These are phyloP conservation scores for Trametes polyzona DNA, from an alignment of 1,284 basidiomycete genomes.

Conservation along the genomic window DNA sequence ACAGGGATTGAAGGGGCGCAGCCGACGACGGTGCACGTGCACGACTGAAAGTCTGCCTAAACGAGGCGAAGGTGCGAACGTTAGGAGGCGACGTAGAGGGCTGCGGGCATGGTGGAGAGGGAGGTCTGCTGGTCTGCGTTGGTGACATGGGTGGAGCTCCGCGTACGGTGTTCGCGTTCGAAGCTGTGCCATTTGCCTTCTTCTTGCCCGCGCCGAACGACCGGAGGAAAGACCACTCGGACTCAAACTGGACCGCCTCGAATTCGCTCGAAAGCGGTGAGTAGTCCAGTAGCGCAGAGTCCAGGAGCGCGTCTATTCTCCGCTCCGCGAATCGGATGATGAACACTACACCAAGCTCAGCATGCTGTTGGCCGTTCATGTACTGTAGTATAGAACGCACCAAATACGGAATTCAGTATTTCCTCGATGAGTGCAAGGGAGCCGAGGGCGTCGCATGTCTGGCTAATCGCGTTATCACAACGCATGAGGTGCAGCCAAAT, in stretches of 20 bases:
- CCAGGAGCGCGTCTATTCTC: conserved; percentile 86
- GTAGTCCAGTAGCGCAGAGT: conserved; percentile 85
- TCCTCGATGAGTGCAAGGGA: conserved; percentile 84
- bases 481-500: conserved; percentile 90
- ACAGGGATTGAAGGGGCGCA: conserved; percentile 54
- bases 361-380: neutral
- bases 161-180: conserved; percentile 40
- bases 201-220: conserved; percentile 77
- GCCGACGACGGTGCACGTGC: conserved; percentile 47
- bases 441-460: conserved; percentile 79
- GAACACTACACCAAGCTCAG: conserved; percentile 65
- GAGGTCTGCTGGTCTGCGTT: conserved; percentile 45
- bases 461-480: conserved; percentile 77
- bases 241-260: conserved; percentile 89
- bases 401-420: conserved; percentile 93
- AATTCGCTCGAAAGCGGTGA: conserved; percentile 79
- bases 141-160: conserved; percentile 49
- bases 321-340: conserved; percentile 93
- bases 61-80: conserved; percentile 60
- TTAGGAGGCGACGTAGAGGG: conserved; percentile 45
- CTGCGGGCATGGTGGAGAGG: conserved; percentile 45
- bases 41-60: conserved; percentile 63
- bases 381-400: conserved; percentile 46
- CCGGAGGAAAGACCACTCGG: conserved; percentile 92
- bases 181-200: conserved; percentile 37